phyloP scores from a whole-genome alignment of 192 early-diverging fungal genomes.

The Glomus cerebriforme region DNA sequence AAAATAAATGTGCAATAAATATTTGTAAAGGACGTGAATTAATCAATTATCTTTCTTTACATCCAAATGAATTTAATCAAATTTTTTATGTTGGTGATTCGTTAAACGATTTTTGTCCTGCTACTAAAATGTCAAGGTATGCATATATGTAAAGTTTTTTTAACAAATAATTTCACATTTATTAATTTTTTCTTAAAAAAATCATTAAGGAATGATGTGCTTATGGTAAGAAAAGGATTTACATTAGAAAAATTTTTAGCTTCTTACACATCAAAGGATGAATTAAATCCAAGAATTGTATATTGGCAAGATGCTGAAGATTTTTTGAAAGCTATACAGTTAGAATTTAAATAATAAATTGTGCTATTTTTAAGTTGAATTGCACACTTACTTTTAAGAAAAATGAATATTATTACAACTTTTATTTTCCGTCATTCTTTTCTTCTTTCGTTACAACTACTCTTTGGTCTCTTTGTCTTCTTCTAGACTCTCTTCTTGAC shows the following conservation, averaged over 20 bases:
- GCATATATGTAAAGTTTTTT: neutral
- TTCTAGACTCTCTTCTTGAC: too few species aligned
- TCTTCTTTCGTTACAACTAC: neutral
- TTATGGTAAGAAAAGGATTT: conserved; percentile 11
- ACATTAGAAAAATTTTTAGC: neutral
- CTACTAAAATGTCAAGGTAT: conserved; percentile 40
- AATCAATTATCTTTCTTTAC: conserved; percentile 6
- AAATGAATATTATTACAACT: too few species aligned
- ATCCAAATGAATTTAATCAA: conserved; percentile 30
- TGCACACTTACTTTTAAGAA: neutral
- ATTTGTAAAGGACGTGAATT: conserved; percentile 62
- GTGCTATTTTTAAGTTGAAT: neutral
- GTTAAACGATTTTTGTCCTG: conserved; percentile 56
- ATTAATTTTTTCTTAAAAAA: neutral
- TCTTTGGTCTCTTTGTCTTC: neutral
- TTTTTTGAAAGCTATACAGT: neutral
- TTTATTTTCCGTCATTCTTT: too few species aligned
- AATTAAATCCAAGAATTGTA: conserved; percentile 13
- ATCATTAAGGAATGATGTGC: conserved; percentile 1
- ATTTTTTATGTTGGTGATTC: conserved; percentile 59
- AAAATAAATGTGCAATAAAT: conserved; percentile 55
- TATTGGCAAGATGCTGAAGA: conserved; percentile 20
- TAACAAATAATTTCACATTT: neutral
- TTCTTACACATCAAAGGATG: neutral
- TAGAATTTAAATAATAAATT: neutral